Conservation (phyloP, 2,329 filamentous ascomycete genomes). For the Aspergillus sp. region DNA sequence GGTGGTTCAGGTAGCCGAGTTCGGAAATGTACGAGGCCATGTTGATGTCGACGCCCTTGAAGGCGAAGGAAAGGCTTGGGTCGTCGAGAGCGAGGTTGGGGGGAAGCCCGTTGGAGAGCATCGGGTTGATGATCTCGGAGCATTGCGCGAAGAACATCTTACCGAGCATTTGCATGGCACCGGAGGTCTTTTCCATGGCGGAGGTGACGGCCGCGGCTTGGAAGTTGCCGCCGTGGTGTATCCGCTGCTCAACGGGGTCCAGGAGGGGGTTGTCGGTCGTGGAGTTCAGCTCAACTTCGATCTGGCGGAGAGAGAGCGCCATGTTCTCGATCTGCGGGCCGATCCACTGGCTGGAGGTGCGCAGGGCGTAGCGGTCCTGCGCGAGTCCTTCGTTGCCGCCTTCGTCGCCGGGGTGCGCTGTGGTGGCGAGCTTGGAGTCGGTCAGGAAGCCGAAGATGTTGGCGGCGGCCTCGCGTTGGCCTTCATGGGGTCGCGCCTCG, state of each 20-base stretch:
- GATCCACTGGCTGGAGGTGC: conserved; percentile 67
- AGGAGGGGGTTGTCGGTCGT: conserved; percentile 66
- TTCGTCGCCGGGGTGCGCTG: neutral
- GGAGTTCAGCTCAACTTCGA: conserved; percentile 63
- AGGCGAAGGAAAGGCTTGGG: conserved; percentile 56
- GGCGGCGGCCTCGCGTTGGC: conserved; percentile 57
- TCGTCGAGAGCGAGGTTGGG: conserved; percentile 62
- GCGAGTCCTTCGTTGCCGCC: conserved; percentile 37
- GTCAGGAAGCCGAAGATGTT: conserved; percentile 56
- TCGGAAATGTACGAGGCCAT: conserved; percentile 64
- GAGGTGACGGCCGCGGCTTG: conserved; percentile 63
- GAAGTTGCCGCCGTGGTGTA: conserved; percentile 67
- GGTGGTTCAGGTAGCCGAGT: conserved; percentile 60
- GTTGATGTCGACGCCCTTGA: conserved; percentile 66
- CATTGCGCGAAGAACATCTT: conserved; percentile 63
- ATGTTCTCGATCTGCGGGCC: conserved; percentile 66
- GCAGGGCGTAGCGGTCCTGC: conserved; percentile 65
- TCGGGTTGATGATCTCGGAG: conserved; percentile 61
- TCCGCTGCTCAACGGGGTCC: conserved; percentile 40
- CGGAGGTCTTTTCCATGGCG: conserved; percentile 61
- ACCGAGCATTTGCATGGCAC: conserved; percentile 54
- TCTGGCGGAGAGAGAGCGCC: conserved; percentile 54
- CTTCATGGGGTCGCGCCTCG: conserved; percentile 56
- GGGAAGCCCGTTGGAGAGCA: conserved; percentile 59
- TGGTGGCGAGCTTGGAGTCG: conserved; percentile 46